phyloP scores from a whole-genome alignment of 306 rosid genomes.

The Fragaria ananassa region DNA sequence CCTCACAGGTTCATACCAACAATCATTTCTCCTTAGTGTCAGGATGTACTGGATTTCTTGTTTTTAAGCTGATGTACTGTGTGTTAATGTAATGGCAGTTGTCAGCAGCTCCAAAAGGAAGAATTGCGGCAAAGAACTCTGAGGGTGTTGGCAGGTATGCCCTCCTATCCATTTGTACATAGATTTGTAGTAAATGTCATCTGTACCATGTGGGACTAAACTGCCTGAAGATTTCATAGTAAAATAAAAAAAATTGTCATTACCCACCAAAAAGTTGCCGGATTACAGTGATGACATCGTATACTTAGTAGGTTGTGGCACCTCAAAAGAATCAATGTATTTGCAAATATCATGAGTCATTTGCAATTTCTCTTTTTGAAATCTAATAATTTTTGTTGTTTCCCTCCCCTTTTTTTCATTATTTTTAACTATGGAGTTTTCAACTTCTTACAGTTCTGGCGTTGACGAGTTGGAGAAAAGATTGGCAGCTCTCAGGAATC shows the following conservation, averaged over 20 bases:
- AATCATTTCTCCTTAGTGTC: slow-evolving; percentile 9
- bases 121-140: slow-evolving; percentile 61
- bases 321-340: neutral
- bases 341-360: neutral
- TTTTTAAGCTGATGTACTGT: slow-evolving; percentile 36
- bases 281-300: neutral
- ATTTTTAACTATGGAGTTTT: slow-evolving; percentile 18
- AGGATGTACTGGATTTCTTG: slow-evolving; percentile 11
- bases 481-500: slow-evolving; percentile 82
- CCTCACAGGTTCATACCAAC: slow-evolving; percentile 71
- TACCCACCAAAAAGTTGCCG: neutral
- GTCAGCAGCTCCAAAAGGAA: slow-evolving; percentile 95
- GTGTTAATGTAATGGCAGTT: slow-evolving; percentile 50
- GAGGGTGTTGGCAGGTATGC: slow-evolving; percentile 74
- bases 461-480: slow-evolving; percentile 82
- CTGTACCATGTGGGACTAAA: neutral
- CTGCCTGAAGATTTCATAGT: neutral
- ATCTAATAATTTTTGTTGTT: neutral
- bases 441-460: slow-evolving; percentile 63
- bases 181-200: neutral
- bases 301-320: neutral
- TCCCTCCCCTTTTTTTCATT: neutral
- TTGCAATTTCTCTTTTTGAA: neutral
- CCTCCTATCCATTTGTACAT: neutral
- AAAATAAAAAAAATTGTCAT: neutral